Conservation (phyloP, 805 yeast genomes). For the Scheffersomyces spartinae region DNA sequence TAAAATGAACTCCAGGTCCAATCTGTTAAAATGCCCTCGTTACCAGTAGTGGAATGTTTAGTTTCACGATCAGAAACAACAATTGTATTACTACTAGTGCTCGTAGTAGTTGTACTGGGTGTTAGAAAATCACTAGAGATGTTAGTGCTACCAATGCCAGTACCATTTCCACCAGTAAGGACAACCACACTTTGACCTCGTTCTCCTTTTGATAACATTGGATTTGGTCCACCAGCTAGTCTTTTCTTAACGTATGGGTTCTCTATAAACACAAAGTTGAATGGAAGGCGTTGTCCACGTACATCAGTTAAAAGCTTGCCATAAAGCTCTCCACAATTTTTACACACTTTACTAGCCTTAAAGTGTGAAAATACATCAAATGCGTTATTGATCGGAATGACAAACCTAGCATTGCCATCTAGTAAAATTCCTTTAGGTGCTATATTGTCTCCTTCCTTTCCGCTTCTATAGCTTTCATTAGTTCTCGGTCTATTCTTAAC, state of each 20-base stretch:
- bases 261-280: conserved; percentile 16
- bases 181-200: conserved; percentile 1
- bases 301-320: conserved; percentile 5
- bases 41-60: conserved; percentile 4
- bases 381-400: conserved; percentile 29
- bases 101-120: neutral
- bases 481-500: too few relatives aligned
- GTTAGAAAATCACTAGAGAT: neutral
- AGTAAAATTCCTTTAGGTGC: conserved; percentile 7
- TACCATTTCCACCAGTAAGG: conserved; percentile 1
- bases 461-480: conserved; percentile 4
- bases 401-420: conserved; percentile 20
- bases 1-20: conserved; percentile 33
- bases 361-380: conserved; percentile 12
- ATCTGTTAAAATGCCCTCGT: conserved; percentile 18
- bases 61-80: conserved; percentile 1
- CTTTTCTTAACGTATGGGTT: conserved; percentile 14
- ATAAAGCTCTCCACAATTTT: conserved; percentile 17
- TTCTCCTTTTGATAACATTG: conserved; percentile 1
- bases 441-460: neutral
- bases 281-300: conserved; percentile 5
- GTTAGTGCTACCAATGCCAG: neutral
- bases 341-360: conserved; percentile 19
- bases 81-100: conserved; percentile 1
- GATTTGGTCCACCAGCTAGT: conserved; percentile 4